Conservation (phyloP, 1,284 basidiomycete species). For the Xanthoconium separans region DNA sequence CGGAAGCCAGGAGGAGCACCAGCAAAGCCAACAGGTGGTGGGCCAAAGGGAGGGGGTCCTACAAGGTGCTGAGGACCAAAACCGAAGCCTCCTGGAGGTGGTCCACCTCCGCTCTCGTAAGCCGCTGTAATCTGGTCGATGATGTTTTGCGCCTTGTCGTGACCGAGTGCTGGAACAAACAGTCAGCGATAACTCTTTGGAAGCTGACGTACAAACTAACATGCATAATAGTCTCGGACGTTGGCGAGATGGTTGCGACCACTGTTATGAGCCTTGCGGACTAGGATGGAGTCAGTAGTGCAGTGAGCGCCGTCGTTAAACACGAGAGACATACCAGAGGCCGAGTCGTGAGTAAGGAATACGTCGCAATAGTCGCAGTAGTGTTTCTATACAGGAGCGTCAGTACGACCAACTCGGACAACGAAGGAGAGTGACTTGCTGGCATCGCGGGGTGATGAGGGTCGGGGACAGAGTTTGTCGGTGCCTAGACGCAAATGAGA, state of each 20-base stretch:
- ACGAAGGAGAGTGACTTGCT: conserved; percentile 16
- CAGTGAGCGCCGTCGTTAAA: background rate
- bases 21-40: conserved; percentile 50
- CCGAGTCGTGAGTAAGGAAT: conserved; percentile 85
- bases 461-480: conserved; percentile 14
- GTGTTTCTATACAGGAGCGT: conserved; percentile 60
- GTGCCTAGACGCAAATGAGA: conserved; percentile 18
- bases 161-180: conserved; percentile 71
- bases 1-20: conserved; percentile 28
- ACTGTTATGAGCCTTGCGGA: conserved; percentile 97
- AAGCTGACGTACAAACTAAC: conserved; percentile 43
- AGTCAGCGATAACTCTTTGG: conserved; percentile 10
- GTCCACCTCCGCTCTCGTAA: conserved; percentile 83
- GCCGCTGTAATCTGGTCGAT: conserved; percentile 94
- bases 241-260: conserved; percentile 96
- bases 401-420: background rate
- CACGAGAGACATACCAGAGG: conserved; percentile 58
- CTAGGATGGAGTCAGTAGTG: conserved; percentile 41
- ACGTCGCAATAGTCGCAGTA: conserved; percentile 95
- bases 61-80: conserved; percentile 74
- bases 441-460: conserved; percentile 25
- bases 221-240: conserved; percentile 96
- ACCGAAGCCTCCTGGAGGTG: conserved; percentile 80
- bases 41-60: conserved; percentile 33
- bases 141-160: conserved; percentile 94